Percentiles rank a stretch among this genome's conserved stretches.
Conservation (phyloP, 1,139 yeast genomes). For the Blastobotrys proliferans region DNA sequence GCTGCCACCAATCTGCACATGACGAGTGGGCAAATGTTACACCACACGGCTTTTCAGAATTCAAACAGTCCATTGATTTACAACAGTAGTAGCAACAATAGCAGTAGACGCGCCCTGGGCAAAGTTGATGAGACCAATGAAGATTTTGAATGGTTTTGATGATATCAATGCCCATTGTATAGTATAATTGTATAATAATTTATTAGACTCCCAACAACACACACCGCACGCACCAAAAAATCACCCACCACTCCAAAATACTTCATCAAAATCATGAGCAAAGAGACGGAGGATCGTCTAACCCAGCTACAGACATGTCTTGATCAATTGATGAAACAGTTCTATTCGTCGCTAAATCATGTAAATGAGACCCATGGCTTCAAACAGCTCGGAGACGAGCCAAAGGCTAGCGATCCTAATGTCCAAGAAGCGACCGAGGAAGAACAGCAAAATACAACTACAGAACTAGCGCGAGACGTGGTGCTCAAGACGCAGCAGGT, state of each 20-base stretch:
- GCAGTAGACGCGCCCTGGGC: background rate
- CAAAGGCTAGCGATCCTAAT: constrained; percentile 49
- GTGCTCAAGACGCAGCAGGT: constrained; percentile 84
- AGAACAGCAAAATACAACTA: constrained; percentile 29
- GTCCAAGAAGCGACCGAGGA: constrained; percentile 39
- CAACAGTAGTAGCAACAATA: too few species aligned
- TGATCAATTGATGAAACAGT: constrained; percentile 87
- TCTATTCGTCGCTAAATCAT: constrained; percentile 84
- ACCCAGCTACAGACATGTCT: constrained; percentile 90
- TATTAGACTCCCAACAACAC: background rate
- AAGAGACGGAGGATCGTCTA: constrained; percentile 52
- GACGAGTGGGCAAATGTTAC: constrained; percentile 1
- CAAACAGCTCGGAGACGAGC: constrained; percentile 48
- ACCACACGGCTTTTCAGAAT: too few species aligned
- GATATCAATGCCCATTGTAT: background rate
- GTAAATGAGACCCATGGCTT: constrained; percentile 69
- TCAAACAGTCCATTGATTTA: background rate
- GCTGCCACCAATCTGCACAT: constrained; percentile 2
- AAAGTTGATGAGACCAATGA: constrained; percentile 5
- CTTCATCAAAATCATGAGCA: background rate
- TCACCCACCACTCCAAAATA: background rate
- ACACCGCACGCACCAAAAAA: background rate
- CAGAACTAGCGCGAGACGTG: constrained; percentile 68
- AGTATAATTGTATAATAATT: background rate
- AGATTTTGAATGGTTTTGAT: constrained; percentile 11